Evolutionary conservation across 2,329 filamentous ascomycete genomes (phyloP).

Genomic region (Trichoderma arundinaceum): DNA sequence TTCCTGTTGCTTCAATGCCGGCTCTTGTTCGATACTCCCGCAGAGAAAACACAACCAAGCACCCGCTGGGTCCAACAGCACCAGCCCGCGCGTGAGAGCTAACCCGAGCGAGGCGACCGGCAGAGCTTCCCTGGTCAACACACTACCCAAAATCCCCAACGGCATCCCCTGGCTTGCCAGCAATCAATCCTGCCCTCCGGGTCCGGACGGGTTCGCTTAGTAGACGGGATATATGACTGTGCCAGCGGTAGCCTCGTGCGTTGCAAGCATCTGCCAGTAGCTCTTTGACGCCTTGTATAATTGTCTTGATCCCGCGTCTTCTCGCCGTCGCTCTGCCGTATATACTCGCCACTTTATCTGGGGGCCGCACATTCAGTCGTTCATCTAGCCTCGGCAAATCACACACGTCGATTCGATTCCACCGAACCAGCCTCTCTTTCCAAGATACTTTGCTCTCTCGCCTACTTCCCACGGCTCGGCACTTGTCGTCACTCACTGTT

Average conservation of each 20-base stretch:
- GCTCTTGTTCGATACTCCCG: neutral
- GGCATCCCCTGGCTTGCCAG: conserved; percentile 1
- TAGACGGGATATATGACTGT: neutral
- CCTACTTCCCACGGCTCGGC: conserved; percentile 21
- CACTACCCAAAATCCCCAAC: conserved; percentile 1
- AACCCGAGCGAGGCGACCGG: neutral
- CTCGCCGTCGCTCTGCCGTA: neutral
- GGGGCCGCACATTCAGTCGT: neutral
- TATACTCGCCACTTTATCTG: conserved; percentile 7
- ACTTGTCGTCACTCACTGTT: conserved; percentile 29
- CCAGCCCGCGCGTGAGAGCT: neutral
- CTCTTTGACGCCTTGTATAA: neutral
- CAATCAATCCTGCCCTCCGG: neutral
- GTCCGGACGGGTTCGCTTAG: conserved; percentile 9
- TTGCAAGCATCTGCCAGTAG: neutral
- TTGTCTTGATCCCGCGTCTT: neutral
- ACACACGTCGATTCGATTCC: conserved; percentile 10
- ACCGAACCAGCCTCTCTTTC: neutral
- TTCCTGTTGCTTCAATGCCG: neutral
- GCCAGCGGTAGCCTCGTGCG: neutral
- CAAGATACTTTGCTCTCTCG: conserved; percentile 20
- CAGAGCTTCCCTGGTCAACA: neutral
- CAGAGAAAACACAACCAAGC: neutral
- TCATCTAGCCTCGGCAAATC: conserved; percentile 21
- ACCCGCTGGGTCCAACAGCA: too few species aligned